Percentiles rank a stretch among this genome's conserved stretches.
phyloP scores from a whole-genome alignment of 768 basidiomycete species.

The Neoboletus subvelutipes region DNA sequence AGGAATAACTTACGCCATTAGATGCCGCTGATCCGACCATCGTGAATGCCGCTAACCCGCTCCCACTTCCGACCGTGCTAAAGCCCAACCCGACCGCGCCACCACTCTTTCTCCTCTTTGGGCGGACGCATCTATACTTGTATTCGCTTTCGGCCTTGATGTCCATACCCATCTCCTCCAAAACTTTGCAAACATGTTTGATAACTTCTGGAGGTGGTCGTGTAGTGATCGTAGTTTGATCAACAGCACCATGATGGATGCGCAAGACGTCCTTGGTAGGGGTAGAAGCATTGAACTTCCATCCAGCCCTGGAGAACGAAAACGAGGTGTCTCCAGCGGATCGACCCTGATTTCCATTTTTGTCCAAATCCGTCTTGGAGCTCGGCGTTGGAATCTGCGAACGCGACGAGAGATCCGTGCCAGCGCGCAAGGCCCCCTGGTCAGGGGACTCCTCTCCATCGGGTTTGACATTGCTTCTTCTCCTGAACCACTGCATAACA shows the following conservation, averaged over 20 bases:
- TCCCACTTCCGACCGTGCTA: slow-evolving; percentile 36
- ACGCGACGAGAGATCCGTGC: slow-evolving; percentile 27
- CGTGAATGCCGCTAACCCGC: slow-evolving; percentile 68
- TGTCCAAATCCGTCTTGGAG: slow-evolving; percentile 25
- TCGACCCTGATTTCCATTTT: slow-evolving; percentile 20
- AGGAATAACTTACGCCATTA: slow-evolving; percentile 66
- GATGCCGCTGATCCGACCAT: slow-evolving; percentile 82
- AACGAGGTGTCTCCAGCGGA: slow-evolving; percentile 32
- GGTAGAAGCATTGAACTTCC: slow-evolving; percentile 34
- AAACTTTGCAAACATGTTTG: slow-evolving; percentile 73
- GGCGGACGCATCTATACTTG: slow-evolving; percentile 83
- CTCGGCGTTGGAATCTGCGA: slow-evolving; percentile 32
- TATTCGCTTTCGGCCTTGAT: slow-evolving; percentile 86
- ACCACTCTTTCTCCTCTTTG: slow-evolving; percentile 66
- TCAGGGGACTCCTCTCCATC: slow-evolving; percentile 25
- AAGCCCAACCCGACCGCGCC: slow-evolving; percentile 43
- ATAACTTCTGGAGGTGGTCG: slow-evolving; percentile 85
- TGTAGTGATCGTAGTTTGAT: slow-evolving; percentile 85
- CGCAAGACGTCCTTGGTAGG: slow-evolving; percentile 55
- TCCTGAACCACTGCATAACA: slow-evolving; percentile 99
- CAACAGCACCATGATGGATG: slow-evolving; percentile 90
- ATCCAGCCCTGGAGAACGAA: slow-evolving; percentile 40
- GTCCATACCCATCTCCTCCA: slow-evolving; percentile 89
- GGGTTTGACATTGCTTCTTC: slow-evolving; percentile 52
- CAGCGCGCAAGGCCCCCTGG: slow-evolving; percentile 13